A percentile compares a stretch with the other conserved stretches of the same genome.
Evolutionary conservation across 345 rosid genomes (phyloP).

Genomic region (Moricandia arvensis): DNA sequence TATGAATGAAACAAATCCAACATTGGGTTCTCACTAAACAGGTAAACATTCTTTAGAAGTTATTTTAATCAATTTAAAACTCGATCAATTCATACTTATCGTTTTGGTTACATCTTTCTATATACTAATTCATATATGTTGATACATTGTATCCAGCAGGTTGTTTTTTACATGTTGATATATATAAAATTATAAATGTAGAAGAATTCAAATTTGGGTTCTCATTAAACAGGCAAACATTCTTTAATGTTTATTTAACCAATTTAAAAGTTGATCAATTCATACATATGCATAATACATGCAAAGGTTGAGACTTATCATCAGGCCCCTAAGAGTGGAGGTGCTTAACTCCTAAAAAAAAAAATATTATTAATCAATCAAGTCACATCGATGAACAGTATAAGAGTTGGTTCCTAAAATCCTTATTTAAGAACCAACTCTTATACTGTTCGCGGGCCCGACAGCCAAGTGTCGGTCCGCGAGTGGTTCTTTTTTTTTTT

Average conservation of each 20-base stretch:
- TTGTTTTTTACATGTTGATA: background rate
- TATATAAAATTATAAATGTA: background rate
- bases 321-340: background rate
- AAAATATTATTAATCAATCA: no score
- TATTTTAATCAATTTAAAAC: background rate
- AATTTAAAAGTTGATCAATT: background rate
- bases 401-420: no score
- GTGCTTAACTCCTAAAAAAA: no score
- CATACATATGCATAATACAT: background rate
- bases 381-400: no score
- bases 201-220: slow-evolving; percentile 18
- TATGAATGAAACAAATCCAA: slow-evolving; percentile 8
- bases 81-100: background rate
- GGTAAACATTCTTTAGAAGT: background rate
- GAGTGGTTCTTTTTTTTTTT: no score
- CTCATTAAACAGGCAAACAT: slow-evolving; percentile 1
- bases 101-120: background rate
- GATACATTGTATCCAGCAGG: background rate
- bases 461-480: no score
- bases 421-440: no score
- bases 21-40: slow-evolving; percentile 17
- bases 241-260: background rate
- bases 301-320: background rate
- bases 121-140: background rate
- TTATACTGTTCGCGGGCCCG: no score